Conservation (phyloP, 345 rosid genomes). For the Corchorus capsularis region DNA sequence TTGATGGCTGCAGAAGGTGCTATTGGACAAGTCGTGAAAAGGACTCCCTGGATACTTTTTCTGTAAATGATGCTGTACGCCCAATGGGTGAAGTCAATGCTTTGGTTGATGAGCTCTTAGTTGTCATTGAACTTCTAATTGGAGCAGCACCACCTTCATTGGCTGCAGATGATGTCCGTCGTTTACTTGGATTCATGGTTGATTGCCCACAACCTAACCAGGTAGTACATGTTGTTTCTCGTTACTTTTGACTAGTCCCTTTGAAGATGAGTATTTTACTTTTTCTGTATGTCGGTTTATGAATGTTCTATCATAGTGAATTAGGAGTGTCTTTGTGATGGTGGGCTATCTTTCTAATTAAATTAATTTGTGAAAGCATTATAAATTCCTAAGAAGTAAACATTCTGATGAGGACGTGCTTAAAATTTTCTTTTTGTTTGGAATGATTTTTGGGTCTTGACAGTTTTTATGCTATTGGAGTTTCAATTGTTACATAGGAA, state of each 20-base stretch:
- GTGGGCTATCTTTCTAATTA: slow-evolving; percentile 11
- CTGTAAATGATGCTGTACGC: slow-evolving; percentile 54
- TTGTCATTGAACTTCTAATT: slow-evolving; percentile 91
- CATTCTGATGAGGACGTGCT: not conserved
- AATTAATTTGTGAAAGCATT: not conserved
- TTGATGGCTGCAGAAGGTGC: slow-evolving; percentile 99
- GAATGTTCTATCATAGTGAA: not conserved
- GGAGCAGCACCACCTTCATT: slow-evolving; percentile 83
- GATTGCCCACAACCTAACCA: slow-evolving; percentile 99
- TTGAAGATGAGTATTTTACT: not conserved
- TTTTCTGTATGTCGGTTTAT: not conserved
- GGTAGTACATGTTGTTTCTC: slow-evolving; percentile 40
- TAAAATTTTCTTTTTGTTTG: slow-evolving; percentile 4
- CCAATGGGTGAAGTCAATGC: slow-evolving; percentile 97
- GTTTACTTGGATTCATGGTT: slow-evolving; percentile 90
- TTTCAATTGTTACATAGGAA: slow-evolving; percentile 2
- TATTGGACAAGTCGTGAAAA: slow-evolving; percentile 89
- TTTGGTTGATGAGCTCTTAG: slow-evolving; percentile 97
- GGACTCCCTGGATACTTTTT: slow-evolving; percentile 71
- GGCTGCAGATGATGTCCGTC: slow-evolving; percentile 75
- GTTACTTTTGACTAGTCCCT: not conserved
- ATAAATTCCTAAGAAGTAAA: not conserved
- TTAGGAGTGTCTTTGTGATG: not conserved
- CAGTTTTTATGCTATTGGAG: not conserved
- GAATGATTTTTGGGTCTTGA: not conserved